Base-by-base conservation (phyloP, 2,329 filamentous ascomycete species). In the Fusarium heterosporum region DNA sequence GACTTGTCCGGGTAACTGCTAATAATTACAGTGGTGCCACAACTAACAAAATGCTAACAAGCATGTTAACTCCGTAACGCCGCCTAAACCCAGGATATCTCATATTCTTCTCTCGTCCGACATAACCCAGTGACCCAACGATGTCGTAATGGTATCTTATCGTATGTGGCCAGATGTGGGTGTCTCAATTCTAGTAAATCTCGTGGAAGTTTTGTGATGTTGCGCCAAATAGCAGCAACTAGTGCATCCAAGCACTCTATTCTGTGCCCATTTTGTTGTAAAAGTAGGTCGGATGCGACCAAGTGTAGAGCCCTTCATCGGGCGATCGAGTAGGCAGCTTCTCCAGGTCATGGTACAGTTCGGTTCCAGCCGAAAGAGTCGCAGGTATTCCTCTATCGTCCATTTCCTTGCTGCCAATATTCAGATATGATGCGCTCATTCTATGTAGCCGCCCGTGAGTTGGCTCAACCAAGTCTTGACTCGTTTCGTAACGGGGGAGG, bases 381-480 rank as follows among this genome's bases (percentile, higher is more conserved):
- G 32, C 9, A 8, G 14, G 16, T 36, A 4, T 10, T 36, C 22
- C 22, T 22, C 22, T 22, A 22, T n/a, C 16, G n/a, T 36, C 34
- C 34, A 8, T 36, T 9, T 36, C 16, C 11, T 29, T 16, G 16
- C n/a, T 8, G 7, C 16, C 28, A 29, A 8, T 29, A 29, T 9
- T 10, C 8, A 17, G n/a, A n/a, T 10, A 9, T 9, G 5, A 10
- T 10, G 2, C 16, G 34, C 34, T 56, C 32, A 56, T 22, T 56
- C 53, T 16, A 61, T 61, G 6, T 54, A 61, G 17, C 58, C 59
- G 19, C 60, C 58, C 6, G 51, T 63, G 2, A 63, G 36, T 11
- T 26, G 42, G 7, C 36, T 38, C 0, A 45, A 19, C 60, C 60
- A 63, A 16, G 43, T 55, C 29, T 43, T 63, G 19, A 63, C 51